Evolutionary conservation across 2,329 filamentous ascomycete species (phyloP), one percentile per base, ranked within the genome.

Genomic region (Magnaporthales sp.): DNA sequence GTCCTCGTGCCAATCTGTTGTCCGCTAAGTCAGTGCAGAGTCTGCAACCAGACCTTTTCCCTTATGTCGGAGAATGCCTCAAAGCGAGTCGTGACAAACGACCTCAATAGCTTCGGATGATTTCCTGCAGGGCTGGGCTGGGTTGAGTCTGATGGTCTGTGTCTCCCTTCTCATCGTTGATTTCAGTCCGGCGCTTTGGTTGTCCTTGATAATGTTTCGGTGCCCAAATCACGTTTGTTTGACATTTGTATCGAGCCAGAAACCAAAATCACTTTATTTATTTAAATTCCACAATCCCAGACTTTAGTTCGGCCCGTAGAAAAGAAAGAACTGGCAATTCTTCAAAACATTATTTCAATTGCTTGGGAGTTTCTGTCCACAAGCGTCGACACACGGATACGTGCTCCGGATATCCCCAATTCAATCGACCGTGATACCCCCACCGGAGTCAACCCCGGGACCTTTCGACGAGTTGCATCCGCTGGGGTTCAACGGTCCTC

Each of bases 371-470:
- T 27, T 19, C 13, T 27, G 24, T 27, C 24, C 56, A 60, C 56
- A 27, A 60, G 56, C 24, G 56, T 60, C 38, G 7, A 60, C 27
- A 60, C 56, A 24, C 56, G 56, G 56, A 60, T 27, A n/a, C 30
- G 63, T 30, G 46, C 63, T 64, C 15, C 63, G 63, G 63, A 64
- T 64, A 64, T 64, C 63, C 63, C 63, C 63, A 64, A 64, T 31
- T n/a, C 26, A 64, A 64, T 29, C 63, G n/a, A 13, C 63, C 63
- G 46, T 29, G 24, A 27, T 60, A 27, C 56, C 56, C 56, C 56
- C 56, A 60, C 24, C 56, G 56, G 56, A 60, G 26, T 58, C 54
- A 27, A 5, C 54, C 56, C 11, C 24, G 22, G 56, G 13, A 60
- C 11, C 24, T 60, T 29, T 9, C 27, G 11, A 27, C 27, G 11